Evolutionary conservation across 2,329 filamentous ascomycete species (phyloP).

Genomic region (Ceratocystiopsis brevicomis): DNA sequence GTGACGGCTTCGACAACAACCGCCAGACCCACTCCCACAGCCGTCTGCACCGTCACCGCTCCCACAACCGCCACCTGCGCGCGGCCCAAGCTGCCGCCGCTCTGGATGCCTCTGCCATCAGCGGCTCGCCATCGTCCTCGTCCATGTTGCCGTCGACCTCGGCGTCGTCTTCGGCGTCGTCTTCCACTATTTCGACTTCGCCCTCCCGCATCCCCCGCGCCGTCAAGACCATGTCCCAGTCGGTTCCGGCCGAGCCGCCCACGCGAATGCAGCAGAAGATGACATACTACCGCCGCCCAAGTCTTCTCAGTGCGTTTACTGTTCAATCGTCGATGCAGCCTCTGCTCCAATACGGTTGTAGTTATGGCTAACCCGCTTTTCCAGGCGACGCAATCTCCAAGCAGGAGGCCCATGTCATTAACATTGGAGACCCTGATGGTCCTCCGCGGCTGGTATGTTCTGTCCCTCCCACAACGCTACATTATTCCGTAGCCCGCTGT

Average conservation of each 20-base stretch:
- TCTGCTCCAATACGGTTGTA: background rate
- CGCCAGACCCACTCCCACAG: slow-evolving; percentile 1
- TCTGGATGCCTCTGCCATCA: background rate
- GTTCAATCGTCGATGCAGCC: background rate
- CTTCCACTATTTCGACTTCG: slow-evolving; percentile 28
- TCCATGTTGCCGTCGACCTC: slow-evolving; percentile 2
- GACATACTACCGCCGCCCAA: slow-evolving; percentile 37
- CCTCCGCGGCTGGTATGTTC: slow-evolving; percentile 47
- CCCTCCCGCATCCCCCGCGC: slow-evolving; percentile 33
- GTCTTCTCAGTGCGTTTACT: slow-evolving; percentile 36
- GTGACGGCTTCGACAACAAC: slow-evolving; percentile 5
- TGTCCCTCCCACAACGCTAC: background rate
- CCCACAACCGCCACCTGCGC: slow-evolving; percentile 5
- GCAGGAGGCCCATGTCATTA: slow-evolving; percentile 63
- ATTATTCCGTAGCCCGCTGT: slow-evolving; percentile 6
- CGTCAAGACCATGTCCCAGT: slow-evolving; percentile 28
- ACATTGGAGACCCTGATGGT: slow-evolving; percentile 57
- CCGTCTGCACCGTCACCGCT: background rate
- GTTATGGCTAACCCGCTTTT: background rate
- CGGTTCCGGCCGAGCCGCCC: slow-evolving; percentile 20
- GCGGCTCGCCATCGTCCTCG: slow-evolving; percentile 5
- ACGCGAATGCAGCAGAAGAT: slow-evolving; percentile 21
- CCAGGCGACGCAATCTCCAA: slow-evolving; percentile 52
- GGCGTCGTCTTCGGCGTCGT: slow-evolving; percentile 21
- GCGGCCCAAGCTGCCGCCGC: background rate